Evolutionary conservation across 2,329 filamentous ascomycete genomes (phyloP), one percentile per base, ranked within the genome.

Genomic region (Talaromyces sp.): DNA sequence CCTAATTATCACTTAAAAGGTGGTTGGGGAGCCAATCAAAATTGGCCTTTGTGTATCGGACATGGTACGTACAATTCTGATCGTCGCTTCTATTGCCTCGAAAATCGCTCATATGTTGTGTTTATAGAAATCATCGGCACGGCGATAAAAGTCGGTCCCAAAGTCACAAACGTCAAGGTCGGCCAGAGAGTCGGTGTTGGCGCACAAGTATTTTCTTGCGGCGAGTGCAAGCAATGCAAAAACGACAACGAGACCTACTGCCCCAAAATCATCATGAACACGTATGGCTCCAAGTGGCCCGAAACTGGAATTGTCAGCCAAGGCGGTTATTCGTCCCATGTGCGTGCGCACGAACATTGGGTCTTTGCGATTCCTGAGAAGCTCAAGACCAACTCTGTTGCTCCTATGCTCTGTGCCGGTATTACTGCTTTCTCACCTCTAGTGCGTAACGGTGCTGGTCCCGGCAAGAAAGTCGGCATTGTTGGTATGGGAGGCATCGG

Each of bases 181-280:
- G 87, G 87, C 62, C 79, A 88, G 70, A 82, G 85, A 9, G 87
- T 90, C 42, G 88, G 87, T 52, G 86, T 90, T n/a, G 87, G 87
- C 40, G 87, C 88, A 7, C 87, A 89, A 70, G 83, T 83, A 28
- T 86, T 83, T 71, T 84, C 86, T 31, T 89, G 87, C 75, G 80
- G 87, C 37, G 78, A 85, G 62, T 89, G 86, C 78, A 82, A 83
- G 64, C 81, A 87, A 69, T 90, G 88, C 79, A 84, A 83, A 66
- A 83, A 83, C 67, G 83, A 86, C 67, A 87, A 88, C 67, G 86
- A 90, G 76, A 88, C 86, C 52, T 89, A 89, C 77, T 90, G 87
- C 78, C 75, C 77, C n/a, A 74, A 86, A 63, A 75, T 77, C 65
- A 72, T 70, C 60, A 72, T 75, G 69, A 80, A 83, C 69, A 83